Base-by-base conservation (phyloP, 768 basidiomycete species). In the Hericium rajendrae region DNA sequence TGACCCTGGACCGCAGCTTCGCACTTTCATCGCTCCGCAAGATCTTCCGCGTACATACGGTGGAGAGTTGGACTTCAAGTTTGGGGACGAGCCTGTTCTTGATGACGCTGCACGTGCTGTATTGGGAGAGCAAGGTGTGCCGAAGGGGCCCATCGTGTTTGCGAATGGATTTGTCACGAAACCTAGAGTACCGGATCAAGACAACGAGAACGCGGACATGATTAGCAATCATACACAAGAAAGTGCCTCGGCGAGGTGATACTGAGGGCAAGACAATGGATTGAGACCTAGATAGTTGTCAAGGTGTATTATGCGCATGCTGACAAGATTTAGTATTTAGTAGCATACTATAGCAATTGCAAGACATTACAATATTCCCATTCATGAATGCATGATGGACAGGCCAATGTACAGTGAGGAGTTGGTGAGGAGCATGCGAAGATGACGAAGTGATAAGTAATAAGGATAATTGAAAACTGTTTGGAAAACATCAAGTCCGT, bases 41-140 rank as follows among this genome's bases (percentile, higher is more conserved):
- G 71, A 82, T 59, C 73, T 94, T 18, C 91, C 91, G 0, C 76
- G 74, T 53, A 69, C 71, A 16, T 94, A 91, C 66, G 91, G 91
- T 2, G 91, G 91, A 4, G 73, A 79, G 50, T 72, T 93, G 32
- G 80, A 81, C 10, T 94, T 85, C 84, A 72, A 72, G 39, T 92
- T 79, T 52, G 80, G 79, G 61, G 81, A 87, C 55, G 80, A 80
- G 46, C 89, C 91, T 2, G 69, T 65, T 28, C 72, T 91, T 9
- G 91, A 91, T 64, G 72, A 76, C 6, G 77, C 73, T 6, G 71
- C 82, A 5, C 76, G 71, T 59, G 68, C 69, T 37, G 72, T 70
- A 2, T 65, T 88, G 2, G 74, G 72, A 16, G 70, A 72, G 48
- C 71, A 64, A 55, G 32, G 32, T 32, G 65, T 85, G 72, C 85